A percentile compares a stretch with the other conserved stretches of the same genome.
These are phyloP conservation scores for Daucus carota DNA, from an alignment of 129 eudicot genomes.

Conservation along the genomic window DNA sequence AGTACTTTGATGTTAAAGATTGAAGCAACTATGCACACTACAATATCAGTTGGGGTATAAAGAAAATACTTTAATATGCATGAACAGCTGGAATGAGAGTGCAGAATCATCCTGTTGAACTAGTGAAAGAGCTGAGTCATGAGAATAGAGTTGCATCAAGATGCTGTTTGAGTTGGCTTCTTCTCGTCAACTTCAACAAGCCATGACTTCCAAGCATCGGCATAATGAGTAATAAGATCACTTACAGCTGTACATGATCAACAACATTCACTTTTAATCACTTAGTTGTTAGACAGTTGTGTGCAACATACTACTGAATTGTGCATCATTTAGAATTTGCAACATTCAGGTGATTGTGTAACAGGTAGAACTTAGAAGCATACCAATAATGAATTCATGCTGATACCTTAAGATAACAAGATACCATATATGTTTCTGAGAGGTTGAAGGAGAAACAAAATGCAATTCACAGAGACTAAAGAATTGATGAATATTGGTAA, in stretches of 20 bases:
- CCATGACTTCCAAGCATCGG: conserved; percentile 64
- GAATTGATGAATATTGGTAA: neutral
- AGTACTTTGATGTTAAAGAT: neutral
- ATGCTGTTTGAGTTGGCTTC: conserved; percentile 28
- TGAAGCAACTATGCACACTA: neutral
- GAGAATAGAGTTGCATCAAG: conserved; percentile 15
- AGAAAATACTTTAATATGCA: neutral
- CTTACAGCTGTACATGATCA: conserved; percentile 31
- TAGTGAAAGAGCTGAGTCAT: neutral
- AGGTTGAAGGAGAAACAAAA: neutral
- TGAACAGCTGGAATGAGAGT: neutral
- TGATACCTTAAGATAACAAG: neutral
- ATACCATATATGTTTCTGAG: neutral
- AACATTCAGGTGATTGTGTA: neutral
- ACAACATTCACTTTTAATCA: conserved; percentile 19
- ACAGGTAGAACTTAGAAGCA: neutral
- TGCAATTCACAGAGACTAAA: neutral
- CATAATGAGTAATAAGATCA: conserved; percentile 52
- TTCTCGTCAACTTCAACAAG: conserved; percentile 43
- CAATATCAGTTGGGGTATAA: neutral
- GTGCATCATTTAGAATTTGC: neutral
- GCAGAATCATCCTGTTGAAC: neutral
- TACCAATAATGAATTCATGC: neutral
- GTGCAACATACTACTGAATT: neutral
- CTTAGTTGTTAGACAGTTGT: conserved; percentile 12